Conservation (phyloP, 1,284 basidiomycete species). For the Crucibulum cyathiforme region DNA sequence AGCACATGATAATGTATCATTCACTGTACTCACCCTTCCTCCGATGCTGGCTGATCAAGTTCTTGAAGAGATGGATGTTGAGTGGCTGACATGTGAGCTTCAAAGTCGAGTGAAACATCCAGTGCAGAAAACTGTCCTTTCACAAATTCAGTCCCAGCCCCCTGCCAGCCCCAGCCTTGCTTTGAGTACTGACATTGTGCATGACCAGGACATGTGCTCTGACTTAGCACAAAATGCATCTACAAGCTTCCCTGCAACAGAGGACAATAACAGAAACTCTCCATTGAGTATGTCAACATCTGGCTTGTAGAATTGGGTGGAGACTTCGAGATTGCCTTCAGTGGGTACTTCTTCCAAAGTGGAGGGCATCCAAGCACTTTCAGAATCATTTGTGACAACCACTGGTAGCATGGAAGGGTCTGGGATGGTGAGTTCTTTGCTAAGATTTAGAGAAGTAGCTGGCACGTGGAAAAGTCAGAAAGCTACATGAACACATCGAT, state of each 20-base stretch:
- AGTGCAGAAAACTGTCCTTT: slow-evolving; percentile 30
- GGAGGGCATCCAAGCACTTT: slow-evolving; percentile 28
- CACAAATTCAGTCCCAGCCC: slow-evolving; percentile 14
- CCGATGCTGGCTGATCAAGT: slow-evolving; percentile 80
- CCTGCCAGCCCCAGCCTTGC: slow-evolving; percentile 47
- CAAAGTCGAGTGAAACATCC: slow-evolving; percentile 46
- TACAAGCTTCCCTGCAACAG: slow-evolving; percentile 34
- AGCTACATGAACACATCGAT: slow-evolving; percentile 14
- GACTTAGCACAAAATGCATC: slow-evolving; percentile 47
- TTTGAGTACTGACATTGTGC: slow-evolving; percentile 52
- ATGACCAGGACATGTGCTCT: slow-evolving; percentile 55
- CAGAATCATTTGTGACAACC: slow-evolving; percentile 45
- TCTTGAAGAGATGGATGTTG: slow-evolving; percentile 82
- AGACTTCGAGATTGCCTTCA: slow-evolving; percentile 30
- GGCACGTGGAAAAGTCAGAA: slow-evolving; percentile 7
- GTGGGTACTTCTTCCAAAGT: slow-evolving; percentile 8
- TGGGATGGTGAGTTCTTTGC: slow-evolving; percentile 22
- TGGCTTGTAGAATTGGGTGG: slow-evolving; percentile 59
- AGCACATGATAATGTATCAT: slow-evolving; percentile 84
- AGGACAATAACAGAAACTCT: slow-evolving; percentile 5
- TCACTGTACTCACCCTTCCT: slow-evolving; percentile 81
- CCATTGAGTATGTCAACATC: slow-evolving; percentile 20
- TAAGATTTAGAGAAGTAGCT: not conserved
- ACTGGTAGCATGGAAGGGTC: slow-evolving; percentile 36
- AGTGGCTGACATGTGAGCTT: slow-evolving; percentile 76